phyloP scores from a whole-genome alignment of 2,329 filamentous ascomycete species.

The Aspergillus sp. region DNA sequence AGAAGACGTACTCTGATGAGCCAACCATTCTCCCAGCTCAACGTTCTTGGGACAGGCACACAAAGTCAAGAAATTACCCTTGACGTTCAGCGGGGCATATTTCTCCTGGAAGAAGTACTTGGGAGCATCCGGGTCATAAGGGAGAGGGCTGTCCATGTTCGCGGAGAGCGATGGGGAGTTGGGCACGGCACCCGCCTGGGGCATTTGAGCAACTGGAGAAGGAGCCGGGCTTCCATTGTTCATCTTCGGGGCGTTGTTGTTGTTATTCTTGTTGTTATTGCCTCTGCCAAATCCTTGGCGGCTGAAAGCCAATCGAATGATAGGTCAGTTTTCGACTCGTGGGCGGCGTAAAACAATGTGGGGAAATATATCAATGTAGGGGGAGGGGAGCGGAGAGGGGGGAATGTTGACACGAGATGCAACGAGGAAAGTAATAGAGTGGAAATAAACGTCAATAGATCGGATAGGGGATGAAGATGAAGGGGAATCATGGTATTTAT shows the following conservation, averaged over 20 bases:
- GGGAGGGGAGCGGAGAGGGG: background rate
- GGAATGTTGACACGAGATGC: slow-evolving; percentile 7
- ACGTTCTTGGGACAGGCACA: slow-evolving; percentile 91
- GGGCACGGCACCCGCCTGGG: slow-evolving; percentile 29
- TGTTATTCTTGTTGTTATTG: slow-evolving; percentile 45
- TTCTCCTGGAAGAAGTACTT: slow-evolving; percentile 53
- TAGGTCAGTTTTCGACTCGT: slow-evolving; percentile 20
- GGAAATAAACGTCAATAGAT: background rate
- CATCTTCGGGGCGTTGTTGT: slow-evolving; percentile 39
- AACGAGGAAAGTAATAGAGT: slow-evolving; percentile 6
- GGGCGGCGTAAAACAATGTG: slow-evolving; percentile 8
- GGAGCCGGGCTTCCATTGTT: slow-evolving; percentile 32
- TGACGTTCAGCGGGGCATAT: slow-evolving; percentile 79
- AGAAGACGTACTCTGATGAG: slow-evolving; percentile 73
- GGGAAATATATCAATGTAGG: background rate
- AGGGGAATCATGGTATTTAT: slow-evolving; percentile 1
- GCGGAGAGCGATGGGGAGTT: slow-evolving; percentile 41
- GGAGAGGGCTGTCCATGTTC: slow-evolving; percentile 34
- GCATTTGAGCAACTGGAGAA: slow-evolving; percentile 27
- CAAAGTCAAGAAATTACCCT: slow-evolving; percentile 95
- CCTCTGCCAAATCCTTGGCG: slow-evolving; percentile 50
- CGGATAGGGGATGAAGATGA: background rate
- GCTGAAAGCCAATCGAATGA: slow-evolving; percentile 31
- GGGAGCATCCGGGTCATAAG: slow-evolving; percentile 41
- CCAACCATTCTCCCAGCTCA: slow-evolving; percentile 92